Evolutionary conservation across 1,284 basidiomycete species (phyloP).

Genomic region (Sparassis latifolia): DNA sequence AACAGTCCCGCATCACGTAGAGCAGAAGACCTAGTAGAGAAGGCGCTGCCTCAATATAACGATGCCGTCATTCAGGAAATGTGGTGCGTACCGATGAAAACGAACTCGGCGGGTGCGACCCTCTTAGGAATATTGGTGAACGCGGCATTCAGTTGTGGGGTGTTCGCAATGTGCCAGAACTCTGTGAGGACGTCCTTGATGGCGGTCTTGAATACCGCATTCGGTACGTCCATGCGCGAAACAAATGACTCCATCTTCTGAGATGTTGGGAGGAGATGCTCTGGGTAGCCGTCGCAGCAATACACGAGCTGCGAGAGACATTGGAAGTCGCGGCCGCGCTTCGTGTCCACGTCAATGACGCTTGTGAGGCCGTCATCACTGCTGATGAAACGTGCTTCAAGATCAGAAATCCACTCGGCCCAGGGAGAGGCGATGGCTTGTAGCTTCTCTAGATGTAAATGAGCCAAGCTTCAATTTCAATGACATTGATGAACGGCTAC

Average conservation of each 20-base stretch:
- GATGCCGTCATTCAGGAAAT: neutral
- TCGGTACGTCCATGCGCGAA: conserved; percentile 35
- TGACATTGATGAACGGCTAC: conserved; percentile 25
- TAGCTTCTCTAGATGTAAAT: conserved; percentile 52
- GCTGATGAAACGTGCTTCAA: conserved; percentile 46
- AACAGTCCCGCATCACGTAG: conserved; percentile 38
- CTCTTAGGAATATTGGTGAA: conserved; percentile 47
- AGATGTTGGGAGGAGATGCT: conserved; percentile 43
- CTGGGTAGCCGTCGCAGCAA: conserved; percentile 48
- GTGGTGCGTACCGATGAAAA: conserved; percentile 53
- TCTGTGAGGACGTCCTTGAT: conserved; percentile 45
- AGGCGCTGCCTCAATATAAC: neutral
- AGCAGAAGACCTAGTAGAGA: conserved; percentile 45
- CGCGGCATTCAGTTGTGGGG: conserved; percentile 29
- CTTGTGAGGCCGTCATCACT: conserved; percentile 46
- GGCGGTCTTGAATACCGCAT: conserved; percentile 37
- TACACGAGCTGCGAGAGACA: conserved; percentile 59
- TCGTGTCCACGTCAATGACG: conserved; percentile 51
- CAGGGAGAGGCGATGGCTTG: conserved; percentile 63
- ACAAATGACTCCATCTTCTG: conserved; percentile 57
- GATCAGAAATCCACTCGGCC: conserved; percentile 46
- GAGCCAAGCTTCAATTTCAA: neutral
- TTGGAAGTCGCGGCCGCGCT: conserved; percentile 65
- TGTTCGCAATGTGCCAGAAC: conserved; percentile 46
- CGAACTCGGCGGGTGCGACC: conserved; percentile 70